A percentile compares a stretch with the other conserved stretches of the same genome.
Evolutionary conservation across 768 basidiomycete genomes (phyloP).

Genomic region (Naematelia encephala): DNA sequence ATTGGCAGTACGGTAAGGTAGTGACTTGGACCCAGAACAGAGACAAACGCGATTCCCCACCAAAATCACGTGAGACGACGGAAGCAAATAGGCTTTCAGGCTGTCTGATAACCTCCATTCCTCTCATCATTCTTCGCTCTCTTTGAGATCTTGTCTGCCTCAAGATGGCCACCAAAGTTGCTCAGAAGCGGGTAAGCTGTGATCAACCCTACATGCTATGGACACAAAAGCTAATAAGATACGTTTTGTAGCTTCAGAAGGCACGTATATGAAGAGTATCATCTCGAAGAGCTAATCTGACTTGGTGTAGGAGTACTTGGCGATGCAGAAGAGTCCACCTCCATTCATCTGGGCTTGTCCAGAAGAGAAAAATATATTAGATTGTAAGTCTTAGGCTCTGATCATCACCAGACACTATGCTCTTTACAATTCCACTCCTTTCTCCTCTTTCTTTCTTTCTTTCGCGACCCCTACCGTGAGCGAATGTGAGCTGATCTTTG

Average conservation of each 20-base stretch:
- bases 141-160: background rate
- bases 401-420: background rate
- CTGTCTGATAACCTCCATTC: no score
- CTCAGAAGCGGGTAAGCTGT: conserved; percentile 49
- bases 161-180: conserved; percentile 47
- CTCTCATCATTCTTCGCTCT: no score
- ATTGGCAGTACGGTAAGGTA: no score
- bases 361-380: conserved; percentile 96
- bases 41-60: no score
- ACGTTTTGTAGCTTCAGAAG: conserved; percentile 13
- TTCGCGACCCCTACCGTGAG: background rate
- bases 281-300: background rate
- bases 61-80: background rate
- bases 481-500: background rate
- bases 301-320: conserved; percentile 19
- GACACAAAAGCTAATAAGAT: no score
- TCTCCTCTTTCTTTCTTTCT: background rate
- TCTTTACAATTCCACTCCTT: background rate
- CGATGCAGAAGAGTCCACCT: conserved; percentile 86
- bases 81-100: no score
- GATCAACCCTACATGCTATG: no score
- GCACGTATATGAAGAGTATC: conserved; percentile 1
- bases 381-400: conserved; percentile 63
- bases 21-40: no score
- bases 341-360: conserved; percentile 94